phyloP scores from a whole-genome alignment of 2,329 filamentous ascomycete genomes.

The Metarhizium rileyi region DNA sequence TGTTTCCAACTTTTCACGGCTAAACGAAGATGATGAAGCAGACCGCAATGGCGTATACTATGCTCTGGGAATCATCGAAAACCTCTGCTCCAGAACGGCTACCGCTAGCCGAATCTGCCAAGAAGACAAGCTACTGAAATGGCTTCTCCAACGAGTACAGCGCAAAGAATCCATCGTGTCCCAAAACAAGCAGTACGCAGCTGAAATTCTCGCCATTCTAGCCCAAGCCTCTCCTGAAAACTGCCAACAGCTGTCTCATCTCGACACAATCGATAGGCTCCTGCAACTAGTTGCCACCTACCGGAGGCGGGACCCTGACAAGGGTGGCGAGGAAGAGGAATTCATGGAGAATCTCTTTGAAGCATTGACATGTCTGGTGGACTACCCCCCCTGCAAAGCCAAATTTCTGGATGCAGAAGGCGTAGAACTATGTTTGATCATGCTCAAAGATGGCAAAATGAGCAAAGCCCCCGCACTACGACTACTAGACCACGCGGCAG shows the following conservation, averaged over 20 bases:
- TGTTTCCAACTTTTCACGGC: slow-evolving; percentile 65
- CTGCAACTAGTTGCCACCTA: slow-evolving; percentile 80
- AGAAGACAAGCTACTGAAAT: slow-evolving; percentile 59
- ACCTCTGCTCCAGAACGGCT: slow-evolving; percentile 61
- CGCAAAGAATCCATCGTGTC: slow-evolving; percentile 56
- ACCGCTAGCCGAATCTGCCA: slow-evolving; percentile 64
- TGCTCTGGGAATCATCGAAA: slow-evolving; percentile 74
- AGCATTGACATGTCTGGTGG: slow-evolving; percentile 67
- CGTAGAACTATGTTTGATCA: slow-evolving; percentile 81
- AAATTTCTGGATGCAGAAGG: slow-evolving; percentile 87
- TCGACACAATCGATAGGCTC: slow-evolving; percentile 68
- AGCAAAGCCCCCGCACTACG: slow-evolving; percentile 70
- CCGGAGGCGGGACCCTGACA: slow-evolving; percentile 74
- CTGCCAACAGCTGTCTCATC: slow-evolving; percentile 48
- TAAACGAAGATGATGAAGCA: slow-evolving; percentile 62
- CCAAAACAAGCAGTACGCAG: slow-evolving; percentile 93
- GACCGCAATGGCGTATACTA: slow-evolving; percentile 85
- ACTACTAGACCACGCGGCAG: slow-evolving; percentile 73
- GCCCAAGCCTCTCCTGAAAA: slow-evolving; percentile 65
- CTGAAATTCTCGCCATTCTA: slow-evolving; percentile 84
- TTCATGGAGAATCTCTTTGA: slow-evolving; percentile 94
- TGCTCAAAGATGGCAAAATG: slow-evolving; percentile 81
- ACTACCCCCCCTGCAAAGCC: slow-evolving; percentile 63
- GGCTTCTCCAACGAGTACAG: slow-evolving; percentile 68
- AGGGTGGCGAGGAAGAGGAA: slow-evolving; percentile 83